phyloP scores from a whole-genome alignment of 1,284 basidiomycete species.

The Heterobasidion annosum region DNA sequence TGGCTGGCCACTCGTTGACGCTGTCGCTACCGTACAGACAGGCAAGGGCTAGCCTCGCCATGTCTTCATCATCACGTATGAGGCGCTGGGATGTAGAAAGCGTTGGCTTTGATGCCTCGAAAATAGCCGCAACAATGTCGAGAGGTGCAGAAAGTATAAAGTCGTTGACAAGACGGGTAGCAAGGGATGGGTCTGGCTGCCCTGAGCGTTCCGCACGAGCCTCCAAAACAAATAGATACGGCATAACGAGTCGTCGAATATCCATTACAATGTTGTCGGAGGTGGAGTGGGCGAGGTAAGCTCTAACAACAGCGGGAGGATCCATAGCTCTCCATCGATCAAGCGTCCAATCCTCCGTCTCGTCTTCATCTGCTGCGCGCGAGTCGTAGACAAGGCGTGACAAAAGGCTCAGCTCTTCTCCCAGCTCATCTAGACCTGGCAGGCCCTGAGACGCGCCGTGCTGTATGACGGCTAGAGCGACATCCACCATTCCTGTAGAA shows the following conservation, averaged over 20 bases:
- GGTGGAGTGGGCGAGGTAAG: conserved; percentile 69
- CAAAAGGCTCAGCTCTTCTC: conserved; percentile 84
- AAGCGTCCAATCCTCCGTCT: conserved; percentile 60
- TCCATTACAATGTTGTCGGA: conserved; percentile 59
- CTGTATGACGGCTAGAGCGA: conserved; percentile 74
- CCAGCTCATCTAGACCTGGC: conserved; percentile 72
- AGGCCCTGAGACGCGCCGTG: conserved; percentile 79
- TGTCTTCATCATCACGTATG: conserved; percentile 74
- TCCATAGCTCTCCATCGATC: conserved; percentile 62
- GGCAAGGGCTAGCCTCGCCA: conserved; percentile 79
- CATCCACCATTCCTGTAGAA: conserved; percentile 68
- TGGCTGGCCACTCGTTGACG: conserved; percentile 66
- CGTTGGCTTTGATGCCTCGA: conserved; percentile 87
- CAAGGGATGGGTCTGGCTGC: conserved; percentile 53
- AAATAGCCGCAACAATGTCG: conserved; percentile 62
- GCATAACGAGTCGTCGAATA: conserved; percentile 73
- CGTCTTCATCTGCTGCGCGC: conserved; percentile 29
- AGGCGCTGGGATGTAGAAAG: conserved; percentile 60
- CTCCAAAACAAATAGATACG: conserved; percentile 87
- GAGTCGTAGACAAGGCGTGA: conserved; percentile 82
- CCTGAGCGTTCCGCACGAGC: conserved; percentile 76
- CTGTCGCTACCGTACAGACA: conserved; percentile 80
- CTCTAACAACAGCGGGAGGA: conserved; percentile 55
- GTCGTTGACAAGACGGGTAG: conserved; percentile 61
- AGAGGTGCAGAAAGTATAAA: conserved; percentile 68